phyloP scores from a whole-genome alignment of 2,329 filamentous ascomycete species.

The Penicillium sp. region DNA sequence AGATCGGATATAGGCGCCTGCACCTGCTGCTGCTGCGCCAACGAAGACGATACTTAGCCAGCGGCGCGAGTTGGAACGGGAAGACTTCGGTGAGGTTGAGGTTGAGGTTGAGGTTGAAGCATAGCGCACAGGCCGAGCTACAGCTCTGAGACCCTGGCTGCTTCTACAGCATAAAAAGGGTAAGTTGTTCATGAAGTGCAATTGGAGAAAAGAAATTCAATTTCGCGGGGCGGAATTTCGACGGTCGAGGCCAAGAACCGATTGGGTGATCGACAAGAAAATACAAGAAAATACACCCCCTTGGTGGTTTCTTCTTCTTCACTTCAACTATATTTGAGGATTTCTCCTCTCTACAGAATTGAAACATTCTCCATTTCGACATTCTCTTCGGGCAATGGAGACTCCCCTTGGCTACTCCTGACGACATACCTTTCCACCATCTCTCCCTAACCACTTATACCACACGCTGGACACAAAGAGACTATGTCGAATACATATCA shows the following conservation, averaged over 20 bases:
- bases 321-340: neutral
- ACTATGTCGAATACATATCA: conserved; percentile 36
- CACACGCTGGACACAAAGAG: conserved; percentile 5
- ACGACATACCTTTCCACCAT: neutral
- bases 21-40: conserved; percentile 35
- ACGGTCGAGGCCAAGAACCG: conserved; percentile 15
- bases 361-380: conserved; percentile 1
- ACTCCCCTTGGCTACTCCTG: conserved; percentile 1
- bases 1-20: conserved; percentile 38
- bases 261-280: conserved; percentile 24
- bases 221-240: conserved; percentile 18
- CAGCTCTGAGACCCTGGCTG: conserved; percentile 8
- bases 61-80: conserved; percentile 21
- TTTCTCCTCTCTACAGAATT: neutral
- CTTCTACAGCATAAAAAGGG: conserved; percentile 13
- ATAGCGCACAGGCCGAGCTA: conserved; percentile 22
- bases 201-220: conserved; percentile 1
- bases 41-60: conserved; percentile 38
- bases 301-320: conserved; percentile 13
- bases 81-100: conserved; percentile 17
- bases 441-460: neutral
- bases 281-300: conserved; percentile 8
- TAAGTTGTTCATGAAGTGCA: conserved; percentile 7
- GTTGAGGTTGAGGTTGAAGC: conserved; percentile 19
- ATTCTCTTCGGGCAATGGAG: conserved; percentile 12